Base-by-base conservation (phyloP, 2,329 filamentous ascomycete genomes). In the Alternaria rosae region DNA sequence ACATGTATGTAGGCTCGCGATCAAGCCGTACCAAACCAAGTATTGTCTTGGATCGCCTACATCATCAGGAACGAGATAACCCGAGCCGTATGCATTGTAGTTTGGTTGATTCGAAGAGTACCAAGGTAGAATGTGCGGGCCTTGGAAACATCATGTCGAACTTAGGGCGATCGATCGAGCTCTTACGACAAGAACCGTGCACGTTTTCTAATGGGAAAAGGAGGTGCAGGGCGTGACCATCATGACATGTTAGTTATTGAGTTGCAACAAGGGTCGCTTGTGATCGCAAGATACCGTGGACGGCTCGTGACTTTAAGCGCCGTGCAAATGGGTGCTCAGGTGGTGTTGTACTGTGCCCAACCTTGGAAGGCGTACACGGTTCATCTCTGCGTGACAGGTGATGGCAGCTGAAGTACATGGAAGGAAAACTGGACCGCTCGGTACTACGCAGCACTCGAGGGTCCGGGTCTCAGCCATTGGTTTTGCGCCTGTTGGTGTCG, bases 281-380 rank as follows among this genome's bases (percentile, higher is more conserved):
- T 25, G 56, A 42, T 25, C 15, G 35, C 35, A n/a, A 38, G 35
- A 38, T 26, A 35, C 15, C 10, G n/a, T 13, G 20, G 41, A 11
- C 32, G 32, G 57, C 17, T 20, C 35, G 52, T 51, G 45, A 38
- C 53, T 30, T n/a, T 56, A 57, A 45, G 53, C 57, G 57, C 44
- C 53, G 53, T 52, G 38, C 35, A 32, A 43, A 52, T 35, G 38
- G 35, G 45, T 57, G 45, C 38, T 51, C 26, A 30, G 35, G 45
- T 57, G 45, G 45, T 51, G 45, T 61, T 57, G 58, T 25, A 52
- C 45, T 55, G 30, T 47, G 58, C 50, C 42, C 52, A 41, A n/a
- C n/a, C n/a, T n/a, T n/a, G n/a, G n/a, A n/a, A 57, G 45, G 54
- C 10, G 54, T 61, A 55, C 53, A 61, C 38, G 12, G 30, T 28